Percentiles rank a stretch among this genome's conserved stretches.
phyloP scores from a whole-genome alignment of 176 grass and related monocot genomes.

The Pontederia crassipes region DNA sequence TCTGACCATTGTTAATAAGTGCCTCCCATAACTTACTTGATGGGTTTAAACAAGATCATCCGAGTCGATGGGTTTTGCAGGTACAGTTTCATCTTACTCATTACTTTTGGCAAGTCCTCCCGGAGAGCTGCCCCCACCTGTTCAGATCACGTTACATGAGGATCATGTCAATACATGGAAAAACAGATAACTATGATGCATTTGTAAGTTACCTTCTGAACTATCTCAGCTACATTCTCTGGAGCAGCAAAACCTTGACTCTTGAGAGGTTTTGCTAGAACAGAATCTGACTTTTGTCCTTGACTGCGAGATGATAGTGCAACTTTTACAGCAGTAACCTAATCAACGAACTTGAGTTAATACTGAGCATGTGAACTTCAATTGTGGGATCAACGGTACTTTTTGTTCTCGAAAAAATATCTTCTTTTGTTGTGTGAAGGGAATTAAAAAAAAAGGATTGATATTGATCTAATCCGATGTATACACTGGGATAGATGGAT shows the following conservation, averaged over 20 bases:
- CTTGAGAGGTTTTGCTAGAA: constrained; percentile 87
- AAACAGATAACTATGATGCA: background rate
- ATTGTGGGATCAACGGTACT: background rate
- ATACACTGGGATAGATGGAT: no score
- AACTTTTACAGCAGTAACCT: constrained; percentile 91
- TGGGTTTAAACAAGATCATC: constrained; percentile 96
- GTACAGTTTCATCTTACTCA: constrained; percentile 86
- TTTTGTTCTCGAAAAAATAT: no score
- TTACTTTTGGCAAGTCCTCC: constrained; percentile 71
- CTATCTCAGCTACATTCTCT: constrained; percentile 85
- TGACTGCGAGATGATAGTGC: constrained; percentile 74
- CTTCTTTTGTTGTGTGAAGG: no score
- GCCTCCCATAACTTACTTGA: constrained; percentile 48
- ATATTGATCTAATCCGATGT: no score
- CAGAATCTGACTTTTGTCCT: constrained; percentile 79
- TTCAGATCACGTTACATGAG: background rate
- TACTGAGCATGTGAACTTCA: background rate
- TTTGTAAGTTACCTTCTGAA: constrained; percentile 60
- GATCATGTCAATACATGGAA: background rate
- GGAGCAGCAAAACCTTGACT: constrained; percentile 90
- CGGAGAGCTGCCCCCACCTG: constrained; percentile 56
- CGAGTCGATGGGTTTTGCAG: constrained; percentile 89
- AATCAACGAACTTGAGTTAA: constrained; percentile 10
- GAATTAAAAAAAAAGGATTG: no score
- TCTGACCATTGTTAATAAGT: background rate